These are phyloP conservation scores for Pichia sp. DNA, from an alignment of 1,139 yeast species.

Conservation along the genomic window DNA sequence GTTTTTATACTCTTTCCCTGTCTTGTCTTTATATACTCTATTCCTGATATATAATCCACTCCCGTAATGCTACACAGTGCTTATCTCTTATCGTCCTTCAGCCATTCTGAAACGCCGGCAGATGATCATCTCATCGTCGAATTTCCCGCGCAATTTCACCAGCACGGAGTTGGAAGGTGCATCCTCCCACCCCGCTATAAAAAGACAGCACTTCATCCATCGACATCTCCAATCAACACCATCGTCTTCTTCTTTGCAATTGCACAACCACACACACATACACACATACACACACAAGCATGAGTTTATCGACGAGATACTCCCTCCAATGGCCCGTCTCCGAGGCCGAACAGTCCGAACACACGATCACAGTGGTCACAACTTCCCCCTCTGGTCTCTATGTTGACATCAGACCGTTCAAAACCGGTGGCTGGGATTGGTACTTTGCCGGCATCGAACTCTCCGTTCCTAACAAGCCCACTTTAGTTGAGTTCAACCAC, in stretches of 20 bases:
- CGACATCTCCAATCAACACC: too few species aligned
- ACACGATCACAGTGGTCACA: conserved; percentile 52
- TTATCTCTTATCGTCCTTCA: too few species aligned
- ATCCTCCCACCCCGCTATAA: too few species aligned
- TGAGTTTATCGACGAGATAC: conserved; percentile 21
- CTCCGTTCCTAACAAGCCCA: conserved; percentile 14
- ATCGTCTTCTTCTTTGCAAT: not conserved
- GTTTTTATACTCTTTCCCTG: too few species aligned
- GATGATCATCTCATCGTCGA: too few species aligned
- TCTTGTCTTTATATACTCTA: too few species aligned
- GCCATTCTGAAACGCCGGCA: too few species aligned
- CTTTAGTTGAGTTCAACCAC: conserved; percentile 29
- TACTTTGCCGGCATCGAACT: conserved; percentile 38
- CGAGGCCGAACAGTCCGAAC: conserved; percentile 42
- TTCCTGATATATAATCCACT: too few species aligned
- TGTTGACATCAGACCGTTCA: conserved; percentile 43
- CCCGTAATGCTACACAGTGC: too few species aligned
- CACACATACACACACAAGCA: not conserved
- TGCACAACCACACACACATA: not conserved
- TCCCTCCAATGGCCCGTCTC: conserved; percentile 21
- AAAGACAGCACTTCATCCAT: too few species aligned
- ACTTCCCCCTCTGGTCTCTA: conserved; percentile 44
- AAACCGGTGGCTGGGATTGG: conserved; percentile 39
- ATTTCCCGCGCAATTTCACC: too few species aligned
- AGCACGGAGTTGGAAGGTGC: too few species aligned